Evolutionary conservation across 805 yeast genomes (phyloP).

Genomic region (Candida hungchunana): DNA sequence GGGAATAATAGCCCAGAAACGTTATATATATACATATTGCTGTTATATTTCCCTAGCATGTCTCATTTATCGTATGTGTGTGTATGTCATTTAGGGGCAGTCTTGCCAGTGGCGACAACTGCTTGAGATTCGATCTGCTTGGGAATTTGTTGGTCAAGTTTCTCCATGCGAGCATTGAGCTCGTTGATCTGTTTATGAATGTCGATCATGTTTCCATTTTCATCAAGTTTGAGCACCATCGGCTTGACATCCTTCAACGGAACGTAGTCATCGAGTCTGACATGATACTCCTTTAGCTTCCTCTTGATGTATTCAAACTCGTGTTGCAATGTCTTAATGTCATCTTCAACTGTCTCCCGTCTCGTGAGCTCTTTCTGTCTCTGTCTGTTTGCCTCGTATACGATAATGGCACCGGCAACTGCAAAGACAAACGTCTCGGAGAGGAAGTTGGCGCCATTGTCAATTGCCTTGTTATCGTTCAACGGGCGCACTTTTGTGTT

Average conservation of each 20-base stretch:
- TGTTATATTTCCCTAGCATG: no score
- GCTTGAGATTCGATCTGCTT: no score
- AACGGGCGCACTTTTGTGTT: conserved; percentile 61
- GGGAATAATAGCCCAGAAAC: no score
- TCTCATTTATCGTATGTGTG: no score
- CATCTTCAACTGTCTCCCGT: conserved; percentile 66
- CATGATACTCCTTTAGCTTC: conserved; percentile 40
- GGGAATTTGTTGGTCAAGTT: conserved; percentile 9
- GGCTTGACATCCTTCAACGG: conserved; percentile 47
- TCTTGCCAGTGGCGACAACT: no score
- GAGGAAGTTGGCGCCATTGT: conserved; percentile 73
- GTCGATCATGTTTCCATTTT: conserved; percentile 19
- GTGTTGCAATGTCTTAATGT: conserved; percentile 62
- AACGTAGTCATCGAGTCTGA: conserved; percentile 44
- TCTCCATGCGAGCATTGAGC: conserved; percentile 9
- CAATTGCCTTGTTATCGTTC: conserved; percentile 78
- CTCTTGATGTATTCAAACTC: conserved; percentile 58
- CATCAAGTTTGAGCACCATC: conserved; percentile 35
- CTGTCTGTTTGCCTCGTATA: conserved; percentile 68
- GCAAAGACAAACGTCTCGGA: conserved; percentile 75
- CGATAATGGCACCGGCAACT: conserved; percentile 73
- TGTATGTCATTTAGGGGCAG: no score
- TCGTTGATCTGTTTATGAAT: conserved; percentile 8
- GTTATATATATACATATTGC: no score
- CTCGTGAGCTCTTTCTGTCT: conserved; percentile 58